These are phyloP conservation scores for Plantago lanceolata DNA, from an alignment of 305 asterid species.

Conservation along the genomic window DNA sequence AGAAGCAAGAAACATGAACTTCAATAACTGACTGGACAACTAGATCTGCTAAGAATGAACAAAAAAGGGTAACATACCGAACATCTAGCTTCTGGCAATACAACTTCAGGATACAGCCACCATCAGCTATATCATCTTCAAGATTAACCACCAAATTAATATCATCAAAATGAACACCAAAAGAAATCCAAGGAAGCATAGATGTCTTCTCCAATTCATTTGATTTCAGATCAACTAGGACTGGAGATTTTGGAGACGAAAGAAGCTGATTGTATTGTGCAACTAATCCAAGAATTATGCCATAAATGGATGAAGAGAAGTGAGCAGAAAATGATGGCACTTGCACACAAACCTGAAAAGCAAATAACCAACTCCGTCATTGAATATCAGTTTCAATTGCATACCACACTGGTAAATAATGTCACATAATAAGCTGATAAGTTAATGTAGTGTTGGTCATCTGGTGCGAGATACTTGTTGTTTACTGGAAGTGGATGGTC, in stretches of 20 bases:
- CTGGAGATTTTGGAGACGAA: constrained; percentile 38
- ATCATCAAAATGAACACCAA: constrained; percentile 46
- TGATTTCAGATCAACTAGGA: constrained; percentile 31
- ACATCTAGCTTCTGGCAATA: constrained; percentile 45
- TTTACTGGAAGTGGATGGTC: too few relatives aligned
- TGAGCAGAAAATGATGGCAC: constrained; percentile 59
- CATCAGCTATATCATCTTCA: constrained; percentile 52
- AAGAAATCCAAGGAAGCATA: constrained; percentile 49
- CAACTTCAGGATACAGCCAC: constrained; percentile 49
- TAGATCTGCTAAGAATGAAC: constrained; percentile 20
- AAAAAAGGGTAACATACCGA: constrained; percentile 47
- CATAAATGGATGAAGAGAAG: constrained; percentile 60
- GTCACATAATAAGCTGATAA: not conserved
- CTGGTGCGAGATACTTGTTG: too few relatives aligned
- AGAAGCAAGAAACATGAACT: not conserved
- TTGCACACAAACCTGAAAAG: constrained; percentile 57
- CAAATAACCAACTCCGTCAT: constrained; percentile 25
- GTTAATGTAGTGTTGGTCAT: too few relatives aligned
- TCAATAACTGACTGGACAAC: constrained; percentile 11
- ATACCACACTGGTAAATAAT: not conserved
- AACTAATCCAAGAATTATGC: constrained; percentile 49
- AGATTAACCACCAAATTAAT: constrained; percentile 55
- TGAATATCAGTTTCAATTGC: not conserved
- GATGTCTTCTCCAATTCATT: constrained; percentile 30
- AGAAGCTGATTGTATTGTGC: constrained; percentile 39